These are phyloP conservation scores for Saccharomycopsis synnaedendra DNA, from an alignment of 805 yeast species.

Conservation along the genomic window DNA sequence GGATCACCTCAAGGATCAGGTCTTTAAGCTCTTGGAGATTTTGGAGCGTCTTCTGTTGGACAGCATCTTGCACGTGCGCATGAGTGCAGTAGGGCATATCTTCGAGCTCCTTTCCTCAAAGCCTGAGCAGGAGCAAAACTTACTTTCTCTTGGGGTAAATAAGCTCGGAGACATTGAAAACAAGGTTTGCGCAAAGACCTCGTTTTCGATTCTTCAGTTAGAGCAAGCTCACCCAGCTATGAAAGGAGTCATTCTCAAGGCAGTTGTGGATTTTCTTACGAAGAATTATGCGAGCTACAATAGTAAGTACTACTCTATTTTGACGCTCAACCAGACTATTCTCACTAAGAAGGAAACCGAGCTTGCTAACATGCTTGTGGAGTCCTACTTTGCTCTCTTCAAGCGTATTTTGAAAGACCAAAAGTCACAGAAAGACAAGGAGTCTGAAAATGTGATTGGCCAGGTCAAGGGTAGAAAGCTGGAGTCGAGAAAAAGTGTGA, in stretches of 20 bases:
- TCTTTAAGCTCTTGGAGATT: conserved; percentile 63
- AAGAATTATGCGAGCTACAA: conserved; percentile 73
- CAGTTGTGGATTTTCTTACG: conserved; percentile 72
- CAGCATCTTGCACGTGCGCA: conserved; percentile 78
- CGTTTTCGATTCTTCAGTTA: conserved; percentile 65
- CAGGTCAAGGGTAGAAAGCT: conserved; percentile 23
- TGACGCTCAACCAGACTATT: conserved; percentile 88
- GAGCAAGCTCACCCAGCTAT: conserved; percentile 94
- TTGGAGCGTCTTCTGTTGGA: conserved; percentile 82
- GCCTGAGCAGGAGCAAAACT: conserved; percentile 94
- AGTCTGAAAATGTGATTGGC: conserved; percentile 23
- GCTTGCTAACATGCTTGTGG: conserved; percentile 75
- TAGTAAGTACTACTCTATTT: conserved; percentile 75
- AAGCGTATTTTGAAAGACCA: conserved; percentile 70
- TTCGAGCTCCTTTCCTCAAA: conserved; percentile 72
- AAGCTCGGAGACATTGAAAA: conserved; percentile 90
- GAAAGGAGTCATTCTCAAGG: conserved; percentile 71
- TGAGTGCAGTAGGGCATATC: conserved; percentile 63
- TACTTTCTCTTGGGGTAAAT: conserved; percentile 80
- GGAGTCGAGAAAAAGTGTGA: conserved; percentile 55
- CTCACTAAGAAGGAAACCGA: conserved; percentile 64
- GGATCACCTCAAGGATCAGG: conserved; percentile 71
- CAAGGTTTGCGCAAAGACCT: conserved; percentile 81
- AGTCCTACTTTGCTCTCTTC: conserved; percentile 77
- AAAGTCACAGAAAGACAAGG: conserved; percentile 32